Conservation (phyloP, 139 green algal species). For the Edaphochlamys debaryana region DNA sequence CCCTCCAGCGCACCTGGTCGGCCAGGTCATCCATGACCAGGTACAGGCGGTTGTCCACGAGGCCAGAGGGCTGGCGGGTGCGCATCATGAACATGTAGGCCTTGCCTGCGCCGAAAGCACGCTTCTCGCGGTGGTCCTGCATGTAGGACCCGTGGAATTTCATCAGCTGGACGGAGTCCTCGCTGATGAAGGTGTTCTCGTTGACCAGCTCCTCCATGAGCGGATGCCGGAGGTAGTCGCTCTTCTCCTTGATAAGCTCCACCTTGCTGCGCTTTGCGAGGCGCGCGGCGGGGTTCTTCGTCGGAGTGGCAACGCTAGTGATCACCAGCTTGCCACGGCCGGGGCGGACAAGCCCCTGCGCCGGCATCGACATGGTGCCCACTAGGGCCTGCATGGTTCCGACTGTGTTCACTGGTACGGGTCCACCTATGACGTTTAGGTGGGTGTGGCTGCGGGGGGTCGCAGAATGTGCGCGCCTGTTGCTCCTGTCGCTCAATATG, state of each 20-base stretch:
- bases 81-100: slow-evolving; percentile 99
- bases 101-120: slow-evolving; percentile 93
- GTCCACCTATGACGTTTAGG: too few species aligned
- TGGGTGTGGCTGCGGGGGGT: too few species aligned
- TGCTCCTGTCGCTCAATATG: too few species aligned
- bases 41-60: slow-evolving; percentile 96
- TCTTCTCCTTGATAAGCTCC: slow-evolving; percentile 98
- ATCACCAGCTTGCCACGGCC: slow-evolving; percentile 33
- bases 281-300: slow-evolving; percentile 75
- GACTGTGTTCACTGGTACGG: too few species aligned
- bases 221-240: slow-evolving; percentile 96
- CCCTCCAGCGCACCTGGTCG: slow-evolving; percentile 77
- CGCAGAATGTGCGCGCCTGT: too few species aligned
- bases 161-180: slow-evolving; percentile 96
- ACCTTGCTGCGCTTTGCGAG: slow-evolving; percentile 88
- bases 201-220: slow-evolving; percentile 96
- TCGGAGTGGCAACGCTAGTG: slow-evolving; percentile 77
- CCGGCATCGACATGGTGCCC: slow-evolving; percentile 8
- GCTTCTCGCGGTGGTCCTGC: slow-evolving; percentile 97
- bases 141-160: slow-evolving; percentile 99
- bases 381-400: slow-evolving; percentile 13
- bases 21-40: slow-evolving; percentile 98
- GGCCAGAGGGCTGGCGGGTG: slow-evolving; percentile 90
- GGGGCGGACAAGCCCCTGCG: neutral
- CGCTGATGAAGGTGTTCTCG: slow-evolving; percentile 85